Evolutionary conservation across 2,329 filamentous ascomycete species (phyloP), one percentile per base, ranked within the genome.

Genomic region (Aspergillus sp.): DNA sequence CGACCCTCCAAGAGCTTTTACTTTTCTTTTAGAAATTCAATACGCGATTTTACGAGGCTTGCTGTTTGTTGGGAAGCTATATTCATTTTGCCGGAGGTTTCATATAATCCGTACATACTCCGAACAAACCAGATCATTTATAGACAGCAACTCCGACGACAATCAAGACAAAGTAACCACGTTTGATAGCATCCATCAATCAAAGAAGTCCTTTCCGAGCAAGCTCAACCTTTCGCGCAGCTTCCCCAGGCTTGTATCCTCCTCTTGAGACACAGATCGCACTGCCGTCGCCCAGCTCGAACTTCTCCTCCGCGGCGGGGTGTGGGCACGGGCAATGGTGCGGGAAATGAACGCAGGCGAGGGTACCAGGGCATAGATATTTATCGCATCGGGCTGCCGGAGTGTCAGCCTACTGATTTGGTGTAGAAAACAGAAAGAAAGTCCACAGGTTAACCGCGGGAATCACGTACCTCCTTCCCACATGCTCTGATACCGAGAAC

Each of bases 251-350:
- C 62, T 77, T 79, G 60, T 70, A 82, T 5, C 79, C 79, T 6
- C 79, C 79, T 58, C 75, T 80, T 7, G 77, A 81, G 7, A 77
- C 73, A 64, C 79, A 81, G 41, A 81, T 64, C 2, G 76, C 75
- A 60, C 77, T 80, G 37, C 79, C 79, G 52, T 80, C 79, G 11
- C 74, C 76, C n/a, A 81, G 61, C 59, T 81, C 90, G 62, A 91
- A 84, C 71, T 95, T 95, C 64, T 93, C 90, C 70, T 93, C 87
- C 61, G 89, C 80, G 8, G 80, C 77, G 1, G 89, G 87, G 79
- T 89, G 96, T 2, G 91, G 83, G 77, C 95, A 99, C 27, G 95
- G 95, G 76, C 95, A 99, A 77, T 99, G 95, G 74, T 98, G 93
- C 1, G 95, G 93, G 78, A 96, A 95, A 73, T 96, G 89, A 6